phyloP scores from a whole-genome alignment of 1,139 yeast species.

The Yamadazyma membranifaciens region DNA sequence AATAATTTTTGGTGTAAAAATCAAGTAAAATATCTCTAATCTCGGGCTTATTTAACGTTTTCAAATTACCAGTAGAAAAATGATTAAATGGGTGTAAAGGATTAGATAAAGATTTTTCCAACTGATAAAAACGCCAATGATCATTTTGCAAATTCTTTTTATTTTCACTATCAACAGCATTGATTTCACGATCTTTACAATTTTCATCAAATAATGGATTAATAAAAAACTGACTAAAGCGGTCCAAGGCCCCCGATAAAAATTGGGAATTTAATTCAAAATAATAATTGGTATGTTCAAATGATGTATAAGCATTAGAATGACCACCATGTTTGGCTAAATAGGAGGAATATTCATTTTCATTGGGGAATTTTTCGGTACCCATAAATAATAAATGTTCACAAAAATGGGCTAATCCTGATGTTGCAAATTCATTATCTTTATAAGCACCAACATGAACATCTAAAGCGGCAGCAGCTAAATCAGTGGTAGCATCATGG shows the following conservation, averaged over 20 bases:
- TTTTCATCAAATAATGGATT: constrained; percentile 75
- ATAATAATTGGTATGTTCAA: constrained; percentile 87
- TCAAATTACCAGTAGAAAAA: constrained; percentile 71
- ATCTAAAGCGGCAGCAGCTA: constrained; percentile 89
- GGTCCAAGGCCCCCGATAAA: constrained; percentile 82
- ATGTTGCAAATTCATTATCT: constrained; percentile 64
- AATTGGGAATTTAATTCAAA: constrained; percentile 79
- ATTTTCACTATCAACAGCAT: constrained; percentile 94
- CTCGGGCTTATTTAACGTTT: constrained; percentile 56
- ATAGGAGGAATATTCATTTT: constrained; percentile 81
- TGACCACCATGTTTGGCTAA: constrained; percentile 67
- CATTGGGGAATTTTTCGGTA: constrained; percentile 87
- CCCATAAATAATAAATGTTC: constrained; percentile 97
- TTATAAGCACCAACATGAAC: constrained; percentile 89
- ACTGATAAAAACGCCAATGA: constrained; percentile 82
- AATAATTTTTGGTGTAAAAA: constrained; percentile 61
- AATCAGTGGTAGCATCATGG: constrained; percentile 82
- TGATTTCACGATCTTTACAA: constrained; percentile 88
- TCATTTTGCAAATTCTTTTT: constrained; percentile 92
- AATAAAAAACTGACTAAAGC: constrained; percentile 91
- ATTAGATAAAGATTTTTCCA: constrained; percentile 73
- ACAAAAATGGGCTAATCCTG: constrained; percentile 95
- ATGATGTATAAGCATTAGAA: constrained; percentile 84
- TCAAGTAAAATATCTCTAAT: constrained; percentile 66
- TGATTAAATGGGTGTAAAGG: constrained; percentile 71